phyloP scores from a whole-genome alignment of 805 yeast genomes.

The Metschnikowia santaceciliae region DNA sequence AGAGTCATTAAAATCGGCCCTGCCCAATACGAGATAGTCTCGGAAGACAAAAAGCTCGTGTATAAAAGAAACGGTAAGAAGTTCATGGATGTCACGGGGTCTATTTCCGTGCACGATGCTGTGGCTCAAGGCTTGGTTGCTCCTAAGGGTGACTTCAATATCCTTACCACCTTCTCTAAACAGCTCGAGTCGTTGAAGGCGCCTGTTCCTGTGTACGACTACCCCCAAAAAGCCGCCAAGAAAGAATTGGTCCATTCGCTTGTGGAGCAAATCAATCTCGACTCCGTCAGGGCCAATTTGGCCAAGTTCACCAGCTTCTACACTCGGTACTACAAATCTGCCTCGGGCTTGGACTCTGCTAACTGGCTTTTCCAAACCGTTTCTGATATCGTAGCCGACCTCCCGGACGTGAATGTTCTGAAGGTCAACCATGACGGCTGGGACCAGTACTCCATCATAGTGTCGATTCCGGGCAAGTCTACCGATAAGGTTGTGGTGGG shows the following conservation, averaged over 20 bases:
- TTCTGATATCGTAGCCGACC: slow-evolving; percentile 29
- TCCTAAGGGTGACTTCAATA: slow-evolving; percentile 12
- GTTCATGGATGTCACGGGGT: slow-evolving; percentile 63
- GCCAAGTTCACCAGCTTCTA: slow-evolving; percentile 63
- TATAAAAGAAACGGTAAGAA: slow-evolving; percentile 42
- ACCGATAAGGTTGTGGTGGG: slow-evolving; percentile 68
- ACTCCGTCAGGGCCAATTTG: slow-evolving; percentile 49
- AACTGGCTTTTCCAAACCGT: slow-evolving; percentile 60
- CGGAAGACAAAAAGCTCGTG: slow-evolving; percentile 34
- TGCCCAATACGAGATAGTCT: slow-evolving; percentile 25
- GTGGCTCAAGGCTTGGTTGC: slow-evolving; percentile 23
- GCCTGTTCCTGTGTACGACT: slow-evolving; percentile 36
- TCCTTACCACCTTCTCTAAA: slow-evolving; percentile 23
- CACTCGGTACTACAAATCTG: slow-evolving; percentile 73
- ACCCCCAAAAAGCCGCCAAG: slow-evolving; percentile 47
- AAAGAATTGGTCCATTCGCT: slow-evolving; percentile 38
- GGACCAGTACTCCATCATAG: slow-evolving; percentile 75
- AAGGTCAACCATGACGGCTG: slow-evolving; percentile 63
- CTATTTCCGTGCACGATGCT: slow-evolving; percentile 36
- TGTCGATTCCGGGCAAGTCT: slow-evolving; percentile 51
- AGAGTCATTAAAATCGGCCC: slow-evolving; percentile 37
- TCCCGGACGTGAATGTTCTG: slow-evolving; percentile 21
- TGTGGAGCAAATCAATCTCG: slow-evolving; percentile 42
- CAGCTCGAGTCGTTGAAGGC: slow-evolving; percentile 23
- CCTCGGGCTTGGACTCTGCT: slow-evolving; percentile 67